Evolutionary conservation across 2,329 filamentous ascomycete genomes (phyloP).

Genomic region (Verticillium nonalfalfae): DNA sequence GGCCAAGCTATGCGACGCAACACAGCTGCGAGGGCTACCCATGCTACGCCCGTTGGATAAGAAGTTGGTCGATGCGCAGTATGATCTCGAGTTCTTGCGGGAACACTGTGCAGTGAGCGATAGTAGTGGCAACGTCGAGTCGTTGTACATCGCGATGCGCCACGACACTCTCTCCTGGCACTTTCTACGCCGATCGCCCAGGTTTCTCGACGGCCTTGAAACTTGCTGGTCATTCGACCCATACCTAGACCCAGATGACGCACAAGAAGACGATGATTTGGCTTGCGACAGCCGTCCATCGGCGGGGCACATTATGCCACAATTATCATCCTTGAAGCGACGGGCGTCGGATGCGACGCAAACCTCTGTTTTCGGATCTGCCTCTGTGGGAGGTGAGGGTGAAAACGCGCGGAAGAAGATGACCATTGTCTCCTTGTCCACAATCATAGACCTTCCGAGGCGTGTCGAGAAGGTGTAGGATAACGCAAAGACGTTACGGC

Average conservation of each 20-base stretch:
- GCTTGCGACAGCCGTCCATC: conserved; percentile 28
- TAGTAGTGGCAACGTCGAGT: conserved; percentile 47
- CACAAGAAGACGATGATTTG: conserved; percentile 25
- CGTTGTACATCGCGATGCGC: conserved; percentile 53
- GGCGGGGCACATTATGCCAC: conserved; percentile 38
- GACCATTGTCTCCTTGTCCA: conserved; percentile 27
- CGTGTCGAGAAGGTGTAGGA: conserved; percentile 29
- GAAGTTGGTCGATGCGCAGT: conserved; percentile 31
- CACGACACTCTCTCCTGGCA: conserved; percentile 50
- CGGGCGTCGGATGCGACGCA: conserved; percentile 46
- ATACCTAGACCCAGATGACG: conserved; percentile 37
- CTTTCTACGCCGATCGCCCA: conserved; percentile 38
- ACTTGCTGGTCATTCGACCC: conserved; percentile 46
- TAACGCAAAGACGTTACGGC: not conserved
- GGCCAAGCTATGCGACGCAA: conserved; percentile 50
- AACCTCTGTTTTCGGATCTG: conserved; percentile 36
- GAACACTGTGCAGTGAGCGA: conserved; percentile 51
- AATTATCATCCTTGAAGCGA: conserved; percentile 38
- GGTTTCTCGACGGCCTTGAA: conserved; percentile 46
- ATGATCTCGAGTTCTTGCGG: conserved; percentile 44
- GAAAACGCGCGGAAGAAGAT: conserved; percentile 28
- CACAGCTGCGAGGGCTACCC: conserved; percentile 46
- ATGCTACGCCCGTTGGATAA: conserved; percentile 50
- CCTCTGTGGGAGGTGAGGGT: conserved; percentile 18
- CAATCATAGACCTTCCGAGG: conserved; percentile 31